These are phyloP conservation scores for Mimosa pudica DNA, from an alignment of 306 rosid genomes.

Conservation along the genomic window DNA sequence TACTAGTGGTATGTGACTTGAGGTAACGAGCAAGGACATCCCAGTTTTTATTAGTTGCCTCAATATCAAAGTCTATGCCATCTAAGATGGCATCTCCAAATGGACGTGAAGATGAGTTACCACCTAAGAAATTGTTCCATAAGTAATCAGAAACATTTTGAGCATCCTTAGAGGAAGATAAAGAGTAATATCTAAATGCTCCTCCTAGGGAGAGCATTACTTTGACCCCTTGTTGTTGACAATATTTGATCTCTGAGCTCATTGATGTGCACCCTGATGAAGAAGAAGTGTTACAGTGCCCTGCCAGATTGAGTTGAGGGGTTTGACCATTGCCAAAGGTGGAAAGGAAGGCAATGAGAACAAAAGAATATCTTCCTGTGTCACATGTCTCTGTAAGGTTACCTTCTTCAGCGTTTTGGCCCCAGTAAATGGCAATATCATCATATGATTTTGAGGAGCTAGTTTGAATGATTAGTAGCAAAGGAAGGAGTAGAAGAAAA, in stretches of 20 bases:
- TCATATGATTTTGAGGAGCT: background rate
- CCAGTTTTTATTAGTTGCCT: slow-evolving; percentile 27
- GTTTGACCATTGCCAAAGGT: slow-evolving; percentile 16
- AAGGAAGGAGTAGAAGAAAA: background rate
- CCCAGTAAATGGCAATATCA: slow-evolving; percentile 36
- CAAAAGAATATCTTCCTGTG: slow-evolving; percentile 21
- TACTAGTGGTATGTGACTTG: slow-evolving; percentile 29
- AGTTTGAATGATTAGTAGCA: background rate
- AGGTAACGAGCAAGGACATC: slow-evolving; percentile 37
- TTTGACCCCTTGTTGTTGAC: slow-evolving; percentile 35
- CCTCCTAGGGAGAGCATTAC: slow-evolving; percentile 33
- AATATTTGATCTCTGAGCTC: slow-evolving; percentile 1
- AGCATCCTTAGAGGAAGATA: slow-evolving; percentile 25
- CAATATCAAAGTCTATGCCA: slow-evolving; percentile 39
- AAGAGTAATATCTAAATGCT: background rate
- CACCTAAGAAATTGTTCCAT: slow-evolving; percentile 39
- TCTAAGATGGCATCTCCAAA: slow-evolving; percentile 36
- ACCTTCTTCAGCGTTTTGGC: slow-evolving; percentile 21
- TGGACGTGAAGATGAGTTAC: slow-evolving; percentile 31
- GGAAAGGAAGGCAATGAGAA: slow-evolving; percentile 20
- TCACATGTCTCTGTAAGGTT: slow-evolving; percentile 29
- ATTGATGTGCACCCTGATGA: background rate
- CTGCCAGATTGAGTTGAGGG: background rate
- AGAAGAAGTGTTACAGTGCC: slow-evolving; percentile 26
- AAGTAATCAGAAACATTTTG: slow-evolving; percentile 19